These are phyloP conservation scores for Chaetoceros tenuissimus DNA, from an alignment of 108 stramenopile species.

Conservation along the genomic window DNA sequence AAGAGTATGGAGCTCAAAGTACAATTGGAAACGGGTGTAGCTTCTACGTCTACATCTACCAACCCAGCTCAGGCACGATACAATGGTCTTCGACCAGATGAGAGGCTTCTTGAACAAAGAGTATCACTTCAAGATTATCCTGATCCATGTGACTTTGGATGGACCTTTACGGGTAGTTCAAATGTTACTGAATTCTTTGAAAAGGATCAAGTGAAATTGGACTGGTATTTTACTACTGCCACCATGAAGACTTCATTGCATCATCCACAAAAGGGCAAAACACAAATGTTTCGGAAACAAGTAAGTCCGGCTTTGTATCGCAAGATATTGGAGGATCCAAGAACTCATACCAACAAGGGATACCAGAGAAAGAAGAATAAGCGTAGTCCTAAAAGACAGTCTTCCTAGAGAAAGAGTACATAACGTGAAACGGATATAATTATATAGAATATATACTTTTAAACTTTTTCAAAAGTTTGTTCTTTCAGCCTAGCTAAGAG, in stretches of 20 bases:
- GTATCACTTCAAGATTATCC: conserved; percentile 32
- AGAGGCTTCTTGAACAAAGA: conserved; percentile 7
- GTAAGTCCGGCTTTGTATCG: conserved; percentile 18
- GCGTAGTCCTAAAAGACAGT: too few species aligned
- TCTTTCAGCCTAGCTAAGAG: too few species aligned
- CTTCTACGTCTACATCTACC: not conserved
- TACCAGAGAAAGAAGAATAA: conserved; percentile 18
- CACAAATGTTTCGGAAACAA: conserved; percentile 25
- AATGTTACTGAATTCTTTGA: conserved; percentile 51
- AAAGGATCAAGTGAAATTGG: conserved; percentile 33
- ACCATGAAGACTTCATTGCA: conserved; percentile 43
- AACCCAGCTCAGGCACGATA: conserved; percentile 9
- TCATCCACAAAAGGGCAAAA: conserved; percentile 36
- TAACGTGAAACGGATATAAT: too few species aligned
- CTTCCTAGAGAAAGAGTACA: too few species aligned
- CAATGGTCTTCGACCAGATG: conserved; percentile 29
- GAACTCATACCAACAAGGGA: conserved; percentile 23
- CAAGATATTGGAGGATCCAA: conserved; percentile 24
- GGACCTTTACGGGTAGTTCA: conserved; percentile 48
- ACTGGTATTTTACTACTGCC: conserved; percentile 51
- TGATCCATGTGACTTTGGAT: conserved; percentile 41
- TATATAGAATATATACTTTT: too few species aligned
- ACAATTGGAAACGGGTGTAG: conserved; percentile 15
- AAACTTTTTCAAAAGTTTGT: too few species aligned
- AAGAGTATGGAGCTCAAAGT: conserved; percentile 5